Evolutionary conservation across 2,329 filamentous ascomycete genomes (phyloP).

Genomic region (Dothistroma pini): DNA sequence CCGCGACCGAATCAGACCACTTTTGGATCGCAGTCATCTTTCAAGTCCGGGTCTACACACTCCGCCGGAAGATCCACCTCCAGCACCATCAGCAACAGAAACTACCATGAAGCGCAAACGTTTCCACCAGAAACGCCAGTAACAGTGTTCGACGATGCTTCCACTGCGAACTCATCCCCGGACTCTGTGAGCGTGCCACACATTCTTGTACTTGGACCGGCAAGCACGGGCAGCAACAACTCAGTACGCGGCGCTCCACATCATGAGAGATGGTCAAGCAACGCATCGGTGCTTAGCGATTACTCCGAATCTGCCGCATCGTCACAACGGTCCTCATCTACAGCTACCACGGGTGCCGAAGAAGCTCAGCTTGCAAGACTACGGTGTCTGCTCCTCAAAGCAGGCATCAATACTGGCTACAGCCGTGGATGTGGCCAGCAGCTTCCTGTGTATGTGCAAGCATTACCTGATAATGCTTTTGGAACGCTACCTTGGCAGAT

Average conservation of each 20-base stretch:
- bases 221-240: constrained; percentile 39
- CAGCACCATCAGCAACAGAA: constrained; percentile 44
- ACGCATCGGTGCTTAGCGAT: constrained; percentile 67
- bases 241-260: constrained; percentile 43
- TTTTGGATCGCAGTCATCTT: constrained; percentile 51
- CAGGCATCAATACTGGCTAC: constrained; percentile 81
- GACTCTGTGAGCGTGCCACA: constrained; percentile 71
- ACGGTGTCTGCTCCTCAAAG: constrained; percentile 75
- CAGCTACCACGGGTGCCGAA: constrained; percentile 64
- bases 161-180: constrained; percentile 68
- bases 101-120: constrained; percentile 42
- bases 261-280: constrained; percentile 75
- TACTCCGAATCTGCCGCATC: constrained; percentile 65
- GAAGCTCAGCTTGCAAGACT: constrained; percentile 74
- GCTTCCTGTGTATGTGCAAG: constrained; percentile 72
- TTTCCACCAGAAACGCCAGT: constrained; percentile 81
- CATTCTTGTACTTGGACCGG: constrained; percentile 79
- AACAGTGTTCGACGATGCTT: constrained; percentile 90
- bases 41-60: constrained; percentile 20
- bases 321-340: constrained; percentile 64
- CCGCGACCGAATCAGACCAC: constrained; percentile 75
- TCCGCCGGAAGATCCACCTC: constrained; percentile 40
- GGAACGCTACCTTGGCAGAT: constrained; percentile 68
- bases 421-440: constrained; percentile 56
- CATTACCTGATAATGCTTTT: constrained; percentile 72